Evolutionary conservation across 768 basidiomycete genomes (phyloP).

Genomic region (Lyophyllum atratum): DNA sequence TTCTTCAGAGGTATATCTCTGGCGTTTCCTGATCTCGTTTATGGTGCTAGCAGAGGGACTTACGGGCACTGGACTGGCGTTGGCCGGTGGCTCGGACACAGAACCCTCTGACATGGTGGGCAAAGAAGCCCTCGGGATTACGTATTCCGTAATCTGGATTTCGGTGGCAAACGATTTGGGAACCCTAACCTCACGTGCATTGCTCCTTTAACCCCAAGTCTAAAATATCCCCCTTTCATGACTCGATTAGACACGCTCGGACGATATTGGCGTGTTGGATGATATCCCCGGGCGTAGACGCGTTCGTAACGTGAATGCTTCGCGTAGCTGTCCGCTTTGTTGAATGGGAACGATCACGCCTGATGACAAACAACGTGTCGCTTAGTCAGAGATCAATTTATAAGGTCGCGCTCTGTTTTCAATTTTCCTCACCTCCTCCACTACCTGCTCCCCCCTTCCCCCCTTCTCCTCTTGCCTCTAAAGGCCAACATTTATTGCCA

Average conservation of each 20-base stretch:
- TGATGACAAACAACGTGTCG: conserved; percentile 11
- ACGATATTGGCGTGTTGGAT: not conserved
- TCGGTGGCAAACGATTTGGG: not conserved
- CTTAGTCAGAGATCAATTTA: conserved; percentile 33
- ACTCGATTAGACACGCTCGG: not conserved
- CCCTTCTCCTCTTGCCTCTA: not conserved
- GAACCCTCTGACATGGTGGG: conserved; percentile 1
- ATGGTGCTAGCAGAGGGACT: not conserved
- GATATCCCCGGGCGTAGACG: not conserved
- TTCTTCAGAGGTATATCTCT: conserved; percentile 5
- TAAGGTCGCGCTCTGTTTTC: conserved; percentile 31
- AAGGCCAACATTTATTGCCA: conserved; percentile 15
- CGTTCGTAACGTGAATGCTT: not conserved
- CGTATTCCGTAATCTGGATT: not conserved
- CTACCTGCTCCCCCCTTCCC: conserved; percentile 15
- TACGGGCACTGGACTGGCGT: not conserved
- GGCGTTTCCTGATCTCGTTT: conserved; percentile 5
- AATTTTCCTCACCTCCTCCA: conserved; percentile 22
- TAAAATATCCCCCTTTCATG: no score
- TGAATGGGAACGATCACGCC: conserved; percentile 14
- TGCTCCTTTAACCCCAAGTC: not conserved
- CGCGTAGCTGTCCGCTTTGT: conserved; percentile 4
- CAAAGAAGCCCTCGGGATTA: not conserved
- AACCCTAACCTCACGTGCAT: conserved; percentile 6
- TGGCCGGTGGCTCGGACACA: not conserved